These are phyloP conservation scores for Annona squamosa DNA, from an alignment of 164 flowering plant species.

Conservation along the genomic window DNA sequence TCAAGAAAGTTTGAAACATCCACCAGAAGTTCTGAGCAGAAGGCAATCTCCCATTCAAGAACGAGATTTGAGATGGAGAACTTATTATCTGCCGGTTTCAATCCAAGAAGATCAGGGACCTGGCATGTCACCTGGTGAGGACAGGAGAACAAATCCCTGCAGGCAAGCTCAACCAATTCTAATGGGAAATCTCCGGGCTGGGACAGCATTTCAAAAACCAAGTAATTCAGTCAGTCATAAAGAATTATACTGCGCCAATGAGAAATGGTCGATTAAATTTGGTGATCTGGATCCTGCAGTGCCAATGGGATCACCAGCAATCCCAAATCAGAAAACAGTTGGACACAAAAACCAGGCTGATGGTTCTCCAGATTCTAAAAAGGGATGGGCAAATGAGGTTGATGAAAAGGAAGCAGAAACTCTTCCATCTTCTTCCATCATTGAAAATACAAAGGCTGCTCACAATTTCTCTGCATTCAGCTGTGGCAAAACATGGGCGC, in stretches of 20 bases:
- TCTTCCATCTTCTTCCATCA: neutral
- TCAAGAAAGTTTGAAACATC: neutral
- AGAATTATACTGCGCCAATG: constrained; percentile 3
- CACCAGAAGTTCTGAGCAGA: neutral
- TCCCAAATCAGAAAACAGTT: neutral
- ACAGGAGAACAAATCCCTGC: neutral
- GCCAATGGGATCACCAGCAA: constrained; percentile 1
- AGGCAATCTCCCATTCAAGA: neutral
- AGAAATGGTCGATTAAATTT: neutral
- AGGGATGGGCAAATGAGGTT: constrained; percentile 4
- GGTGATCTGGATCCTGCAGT: neutral
- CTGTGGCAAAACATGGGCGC: constrained; percentile 61
- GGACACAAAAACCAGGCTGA: neutral
- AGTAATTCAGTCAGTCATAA: constrained; percentile 8
- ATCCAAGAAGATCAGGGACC: neutral
- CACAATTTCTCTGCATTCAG: neutral
- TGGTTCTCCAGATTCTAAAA: constrained; percentile 13
- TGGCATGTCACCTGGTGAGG: neutral
- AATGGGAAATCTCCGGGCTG: neutral
- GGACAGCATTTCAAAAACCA: neutral
- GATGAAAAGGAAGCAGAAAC: constrained; percentile 2
- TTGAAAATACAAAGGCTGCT: constrained; percentile 3
- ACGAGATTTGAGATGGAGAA: neutral
- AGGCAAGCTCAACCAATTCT: neutral
- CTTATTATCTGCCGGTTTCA: neutral